Evolutionary conservation across 2,329 filamentous ascomycete species (phyloP), one percentile per base, ranked within the genome.

Genomic region (Rachicladosporium sp.): DNA sequence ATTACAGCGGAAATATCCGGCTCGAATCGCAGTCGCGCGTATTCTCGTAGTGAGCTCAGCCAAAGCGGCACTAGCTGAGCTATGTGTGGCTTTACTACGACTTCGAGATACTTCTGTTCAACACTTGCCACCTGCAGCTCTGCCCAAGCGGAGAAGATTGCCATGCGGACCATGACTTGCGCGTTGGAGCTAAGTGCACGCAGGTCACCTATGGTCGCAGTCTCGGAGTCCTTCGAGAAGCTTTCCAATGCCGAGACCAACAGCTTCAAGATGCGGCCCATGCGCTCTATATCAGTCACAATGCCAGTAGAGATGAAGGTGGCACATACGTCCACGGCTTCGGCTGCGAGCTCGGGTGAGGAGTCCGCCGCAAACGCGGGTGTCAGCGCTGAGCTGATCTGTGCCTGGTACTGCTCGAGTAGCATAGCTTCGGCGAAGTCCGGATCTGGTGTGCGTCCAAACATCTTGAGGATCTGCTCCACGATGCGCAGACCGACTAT

Each of bases 351-450:
- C 59, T 98, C 91, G 1, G 93, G 88, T 1, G 89, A 95, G 0
- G 91, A 98, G 59, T 98, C 91, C 3, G 80, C 81, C 1, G 91
- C 88, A 63, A 98, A 98, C 0, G 91, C 93, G 3, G 91, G 91
- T 0, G 93, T 98, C 45, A 98, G 70, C 1, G 91, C 91, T 11
- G 91, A 96, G 53, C 88, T 88, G 56, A 98, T 98, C 57, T 98
- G 91, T 4, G 91, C 91, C 62, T 98, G 93, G 54, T 98, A 98
- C 61, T 98, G 91, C 60, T 98, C 93, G 3, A 98, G 72, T 10
- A 98, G 71, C 63, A 93, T 93, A 1, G 84, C 91, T 62, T 98
- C 91, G n/a, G 89, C 77, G 56, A 98, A 98, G 58, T 98, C 91
- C 0, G 91, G 93, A 62, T 98, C 91, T 2, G 89, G 84, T 1